A percentile compares a stretch with the other conserved stretches of the same genome.
These are phyloP conservation scores for Canna indica DNA, from an alignment of 176 grass and related monocot genomes.

Conservation along the genomic window DNA sequence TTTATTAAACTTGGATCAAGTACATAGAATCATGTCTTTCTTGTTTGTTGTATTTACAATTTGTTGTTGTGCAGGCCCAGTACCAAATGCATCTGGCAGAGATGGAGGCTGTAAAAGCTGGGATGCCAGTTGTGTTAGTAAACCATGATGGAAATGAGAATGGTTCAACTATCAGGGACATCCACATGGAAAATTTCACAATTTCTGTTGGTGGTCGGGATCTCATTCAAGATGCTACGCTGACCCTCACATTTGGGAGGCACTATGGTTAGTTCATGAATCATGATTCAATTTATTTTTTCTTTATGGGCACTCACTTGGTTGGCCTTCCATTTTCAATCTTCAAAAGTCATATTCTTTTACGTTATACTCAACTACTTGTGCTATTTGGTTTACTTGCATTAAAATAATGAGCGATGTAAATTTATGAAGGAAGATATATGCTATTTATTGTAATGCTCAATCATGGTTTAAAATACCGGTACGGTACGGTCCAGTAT, in stretches of 20 bases:
- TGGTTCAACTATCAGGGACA: conserved; percentile 73
- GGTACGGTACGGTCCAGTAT: too few species aligned
- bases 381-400: not conserved
- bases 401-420: not conserved
- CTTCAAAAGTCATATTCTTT: not conserved
- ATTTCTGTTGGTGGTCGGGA: conserved; percentile 87
- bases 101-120: conserved; percentile 82
- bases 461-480: too few species aligned
- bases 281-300: not conserved
- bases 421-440: too few species aligned
- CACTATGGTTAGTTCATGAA: conserved; percentile 64
- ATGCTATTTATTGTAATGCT: too few species aligned
- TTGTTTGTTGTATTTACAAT: not conserved
- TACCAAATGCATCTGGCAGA: conserved; percentile 79
- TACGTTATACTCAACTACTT: not conserved
- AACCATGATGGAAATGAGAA: conserved; percentile 46
- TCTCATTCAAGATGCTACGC: conserved; percentile 73
- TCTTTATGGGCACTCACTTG: not conserved
- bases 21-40: not conserved
- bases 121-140: conserved; percentile 79
- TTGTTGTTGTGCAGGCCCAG: conserved; percentile 51
- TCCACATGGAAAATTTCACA: conserved; percentile 96
- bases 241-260: conserved; percentile 80
- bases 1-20: not conserved
- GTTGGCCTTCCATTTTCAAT: not conserved